A percentile compares a stretch with the other conserved stretches of the same genome.
These are phyloP conservation scores for Coemansia sp. DNA, from an alignment of 192 early-diverging fungal genomes.

Conservation along the genomic window DNA sequence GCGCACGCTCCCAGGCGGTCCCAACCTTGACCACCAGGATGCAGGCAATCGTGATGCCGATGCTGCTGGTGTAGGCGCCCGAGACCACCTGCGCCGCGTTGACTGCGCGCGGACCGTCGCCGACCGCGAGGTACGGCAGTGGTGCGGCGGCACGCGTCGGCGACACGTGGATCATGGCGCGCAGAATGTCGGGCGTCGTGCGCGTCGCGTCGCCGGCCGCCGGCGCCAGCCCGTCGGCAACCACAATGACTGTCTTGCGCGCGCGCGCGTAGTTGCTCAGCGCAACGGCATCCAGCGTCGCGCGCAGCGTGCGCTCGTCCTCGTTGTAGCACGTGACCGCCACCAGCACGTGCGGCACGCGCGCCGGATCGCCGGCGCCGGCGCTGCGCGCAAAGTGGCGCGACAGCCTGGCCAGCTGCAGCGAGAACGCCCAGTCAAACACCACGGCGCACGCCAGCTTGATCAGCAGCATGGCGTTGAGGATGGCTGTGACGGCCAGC, in stretches of 20 bases:
- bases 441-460: slow-evolving; percentile 70
- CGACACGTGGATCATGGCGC: slow-evolving; percentile 62
- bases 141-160: not conserved
- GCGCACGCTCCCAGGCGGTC: slow-evolving; percentile 58
- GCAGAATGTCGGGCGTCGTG: slow-evolving; percentile 74
- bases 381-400: slow-evolving; percentile 35
- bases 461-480: slow-evolving; percentile 62
- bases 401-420: slow-evolving; percentile 47
- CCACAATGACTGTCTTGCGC: slow-evolving; percentile 80
- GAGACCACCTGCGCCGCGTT: slow-evolving; percentile 74
- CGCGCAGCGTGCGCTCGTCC: slow-evolving; percentile 68
- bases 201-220: slow-evolving; percentile 67
- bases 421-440: slow-evolving; percentile 75
- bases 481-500: slow-evolving; percentile 60
- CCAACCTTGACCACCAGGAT: slow-evolving; percentile 75
- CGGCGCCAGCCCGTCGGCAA: slow-evolving; percentile 87
- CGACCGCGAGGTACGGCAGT: slow-evolving; percentile 70
- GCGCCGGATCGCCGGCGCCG: slow-evolving; percentile 7
- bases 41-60: slow-evolving; percentile 65
- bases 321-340: slow-evolving; percentile 92
- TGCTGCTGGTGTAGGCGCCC: slow-evolving; percentile 63
- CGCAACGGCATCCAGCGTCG: slow-evolving; percentile 86
- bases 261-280: slow-evolving; percentile 79
- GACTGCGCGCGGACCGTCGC: slow-evolving; percentile 68
- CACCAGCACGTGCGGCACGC: slow-evolving; percentile 55